A percentile compares a stretch with the other conserved stretches of the same genome.
Conservation (phyloP, 2,329 filamentous ascomycete genomes). For the Neopestalotiopsis sp. region DNA sequence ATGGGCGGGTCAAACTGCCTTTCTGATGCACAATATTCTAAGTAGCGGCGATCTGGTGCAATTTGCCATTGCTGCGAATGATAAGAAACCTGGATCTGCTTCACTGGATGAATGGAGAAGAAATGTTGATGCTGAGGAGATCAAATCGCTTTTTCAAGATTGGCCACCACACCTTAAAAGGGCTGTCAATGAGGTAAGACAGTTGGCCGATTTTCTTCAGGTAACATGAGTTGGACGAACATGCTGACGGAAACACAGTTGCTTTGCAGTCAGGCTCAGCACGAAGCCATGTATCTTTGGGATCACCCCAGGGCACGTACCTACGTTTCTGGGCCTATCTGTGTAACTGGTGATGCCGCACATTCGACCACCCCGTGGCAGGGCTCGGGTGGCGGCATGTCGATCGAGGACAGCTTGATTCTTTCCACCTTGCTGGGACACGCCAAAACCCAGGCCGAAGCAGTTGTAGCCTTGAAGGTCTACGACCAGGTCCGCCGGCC, state of each 20-base stretch:
- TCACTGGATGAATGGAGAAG: slow-evolving; percentile 26
- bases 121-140: slow-evolving; percentile 24
- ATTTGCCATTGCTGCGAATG: slow-evolving; percentile 26
- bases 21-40: slow-evolving; percentile 27
- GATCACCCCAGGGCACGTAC: slow-evolving; percentile 26
- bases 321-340: slow-evolving; percentile 4
- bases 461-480: slow-evolving; percentile 22
- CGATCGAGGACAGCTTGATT: slow-evolving; percentile 12
- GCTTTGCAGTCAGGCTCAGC: slow-evolving; percentile 28
- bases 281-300: slow-evolving; percentile 30
- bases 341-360: slow-evolving; percentile 11
- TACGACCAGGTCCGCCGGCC: slow-evolving; percentile 29
- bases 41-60: slow-evolving; percentile 28
- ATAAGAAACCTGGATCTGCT: slow-evolving; percentile 18
- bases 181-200: slow-evolving; percentile 30
- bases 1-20: slow-evolving; percentile 27
- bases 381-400: slow-evolving; percentile 13
- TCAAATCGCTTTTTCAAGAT: slow-evolving; percentile 25
- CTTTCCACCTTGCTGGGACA: slow-evolving; percentile 26
- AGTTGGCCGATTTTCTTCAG: not conserved
- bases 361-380: slow-evolving; percentile 11
- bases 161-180: slow-evolving; percentile 28
- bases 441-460: slow-evolving; percentile 22
- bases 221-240: not conserved
- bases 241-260: slow-evolving; percentile 21